phyloP scores from a whole-genome alignment of 2,329 filamentous ascomycete species.

The Fusarium chaquense region DNA sequence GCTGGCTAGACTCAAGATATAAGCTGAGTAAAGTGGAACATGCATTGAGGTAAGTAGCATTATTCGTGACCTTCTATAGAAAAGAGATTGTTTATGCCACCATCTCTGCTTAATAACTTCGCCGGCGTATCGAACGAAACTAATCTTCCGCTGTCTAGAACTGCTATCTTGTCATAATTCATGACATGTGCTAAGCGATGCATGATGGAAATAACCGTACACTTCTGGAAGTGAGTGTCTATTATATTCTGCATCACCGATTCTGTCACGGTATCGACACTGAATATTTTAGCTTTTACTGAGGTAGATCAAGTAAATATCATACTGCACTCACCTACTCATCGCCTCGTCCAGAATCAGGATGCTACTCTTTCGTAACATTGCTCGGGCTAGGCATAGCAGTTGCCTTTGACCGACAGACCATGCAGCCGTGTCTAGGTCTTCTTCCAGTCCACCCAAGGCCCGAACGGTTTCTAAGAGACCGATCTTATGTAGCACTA shows the following conservation, averaged over 20 bases:
- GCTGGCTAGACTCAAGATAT: too few species aligned
- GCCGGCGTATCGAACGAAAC: not conserved
- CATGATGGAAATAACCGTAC: not conserved
- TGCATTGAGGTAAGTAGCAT: too few species aligned
- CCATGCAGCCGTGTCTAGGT: slow-evolving; percentile 33
- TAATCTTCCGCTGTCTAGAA: not conserved
- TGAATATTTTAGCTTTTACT: not conserved
- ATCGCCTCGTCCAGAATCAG: not conserved
- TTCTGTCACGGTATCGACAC: not conserved
- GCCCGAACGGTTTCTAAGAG: slow-evolving; percentile 36
- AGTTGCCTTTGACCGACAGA: slow-evolving; percentile 61
- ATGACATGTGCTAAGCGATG: not conserved
- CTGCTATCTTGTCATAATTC: not conserved
- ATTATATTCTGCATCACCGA: not conserved
- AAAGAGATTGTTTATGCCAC: not conserved
- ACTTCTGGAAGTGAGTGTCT: not conserved
- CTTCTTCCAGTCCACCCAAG: slow-evolving; percentile 54
- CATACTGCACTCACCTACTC: not conserved
- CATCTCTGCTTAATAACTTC: not conserved
- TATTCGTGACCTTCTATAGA: not conserved
- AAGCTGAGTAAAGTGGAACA: too few species aligned
- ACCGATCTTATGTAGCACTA: slow-evolving; percentile 47
- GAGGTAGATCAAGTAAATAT: not conserved
- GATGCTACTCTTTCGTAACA: slow-evolving; percentile 47
- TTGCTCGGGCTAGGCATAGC: slow-evolving; percentile 55